Base-by-base conservation (phyloP, 2,329 filamentous ascomycete genomes). In the Monilinia fructicola region DNA sequence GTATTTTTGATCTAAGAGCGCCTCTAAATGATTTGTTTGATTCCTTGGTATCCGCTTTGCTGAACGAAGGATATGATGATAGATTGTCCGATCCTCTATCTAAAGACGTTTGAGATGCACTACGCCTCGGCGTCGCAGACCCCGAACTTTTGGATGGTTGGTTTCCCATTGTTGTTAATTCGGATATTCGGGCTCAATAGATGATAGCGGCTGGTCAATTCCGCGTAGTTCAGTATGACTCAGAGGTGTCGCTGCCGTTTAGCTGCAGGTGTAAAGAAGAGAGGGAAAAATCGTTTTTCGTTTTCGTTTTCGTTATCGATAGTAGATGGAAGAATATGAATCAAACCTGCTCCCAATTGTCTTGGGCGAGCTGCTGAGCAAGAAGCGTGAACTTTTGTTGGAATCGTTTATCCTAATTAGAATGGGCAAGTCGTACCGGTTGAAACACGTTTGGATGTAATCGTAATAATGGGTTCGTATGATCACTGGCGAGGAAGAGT, bases 41-140 rank as follows among this genome's bases (percentile, higher is more conserved):
- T 71, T 97, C 93, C 77, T 93, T 94, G 38, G 94, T 98, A 77
- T 98, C 94, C 66, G 93, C 92, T 77, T 90, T 90, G 80, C 89
- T 91, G 77, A 98, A 94, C 38, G 94, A 97, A 38, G 93, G 94
- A 78, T 95, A 96, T 40, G 92, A 91, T 78, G 92, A 90, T 67
- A 97, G 81, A 69, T 69, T 71, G 42, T 74, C 71, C 46, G 66
- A 62, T 38, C 66, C 69, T 64, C 68, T 73, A 52, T 74, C 72
- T 18, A 76, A 56, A n/a, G 74, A 75, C 16, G 74, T 72, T 50
- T 73, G 71, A 2, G 76, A 76, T 42, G 68, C 67, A 60, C 70
- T 73, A 59, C 66, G 67, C 58, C 71, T 74, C 4, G 75, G 74
- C 4, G 75, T 73, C 21, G 69, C 70, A 21, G 69, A 61, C 23